Conservation (phyloP, 2,329 filamentous ascomycete species). For the Colletotrichum sp. region DNA sequence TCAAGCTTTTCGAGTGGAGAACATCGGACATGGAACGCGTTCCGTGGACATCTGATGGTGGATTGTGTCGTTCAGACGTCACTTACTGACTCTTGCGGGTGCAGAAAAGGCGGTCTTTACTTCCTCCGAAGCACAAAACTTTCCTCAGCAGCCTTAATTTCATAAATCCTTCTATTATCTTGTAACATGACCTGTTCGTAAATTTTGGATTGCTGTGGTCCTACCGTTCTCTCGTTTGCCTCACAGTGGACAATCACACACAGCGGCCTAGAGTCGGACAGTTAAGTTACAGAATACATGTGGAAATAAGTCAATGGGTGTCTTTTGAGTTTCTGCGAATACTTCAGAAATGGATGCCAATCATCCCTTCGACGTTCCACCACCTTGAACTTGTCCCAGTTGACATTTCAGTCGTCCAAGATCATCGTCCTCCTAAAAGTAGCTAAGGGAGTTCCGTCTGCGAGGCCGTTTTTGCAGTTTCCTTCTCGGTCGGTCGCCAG, state of each 20-base stretch:
- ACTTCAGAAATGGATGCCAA: neutral
- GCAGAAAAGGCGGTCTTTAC: neutral
- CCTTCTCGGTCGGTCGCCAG: neutral
- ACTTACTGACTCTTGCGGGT: neutral
- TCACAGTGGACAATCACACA: neutral
- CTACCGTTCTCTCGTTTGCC: neutral
- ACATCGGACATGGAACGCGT: neutral
- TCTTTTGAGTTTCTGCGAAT: neutral
- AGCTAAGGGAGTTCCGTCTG: neutral
- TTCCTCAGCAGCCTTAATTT: neutral
- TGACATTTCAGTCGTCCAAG: neutral
- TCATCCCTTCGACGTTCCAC: neutral
- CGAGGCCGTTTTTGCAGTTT: neutral
- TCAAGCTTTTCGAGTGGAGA: neutral
- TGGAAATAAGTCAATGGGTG: neutral
- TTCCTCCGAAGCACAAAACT: neutral
- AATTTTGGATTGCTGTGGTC: neutral
- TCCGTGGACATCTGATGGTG: neutral
- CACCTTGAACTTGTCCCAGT: neutral
- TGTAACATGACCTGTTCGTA: neutral
- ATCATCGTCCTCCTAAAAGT: neutral
- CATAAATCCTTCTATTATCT: accelerated
- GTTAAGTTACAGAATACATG: neutral
- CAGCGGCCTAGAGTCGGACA: neutral
- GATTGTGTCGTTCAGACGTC: neutral